Evolutionary conservation across 495 filamentous ascomycete species (phyloP), one percentile per base, ranked within the genome.

Genomic region (Chaetomium fimeti): DNA sequence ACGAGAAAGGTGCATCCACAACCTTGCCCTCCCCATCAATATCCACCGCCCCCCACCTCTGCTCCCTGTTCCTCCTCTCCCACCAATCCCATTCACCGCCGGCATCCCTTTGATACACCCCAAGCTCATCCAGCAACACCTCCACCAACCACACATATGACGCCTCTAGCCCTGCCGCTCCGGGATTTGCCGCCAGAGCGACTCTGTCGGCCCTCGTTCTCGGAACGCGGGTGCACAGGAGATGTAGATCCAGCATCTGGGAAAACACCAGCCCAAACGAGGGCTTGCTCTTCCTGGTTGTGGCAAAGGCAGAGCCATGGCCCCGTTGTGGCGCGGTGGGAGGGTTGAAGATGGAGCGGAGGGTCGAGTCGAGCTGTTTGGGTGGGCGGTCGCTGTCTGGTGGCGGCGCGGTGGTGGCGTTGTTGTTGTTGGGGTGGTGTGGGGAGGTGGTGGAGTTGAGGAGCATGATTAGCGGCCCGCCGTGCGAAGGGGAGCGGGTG

Each of bases 41-140:
- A 52, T 77, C 74, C 28, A 81, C 75, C 27, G 73, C 71, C 0
- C 47, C 76, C 79, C 79, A 82, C 25, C 79, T 67, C 70, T 78
- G 77, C 65, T 82, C 79, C 9, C 79, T 69, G 22, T 63, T 55
- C 62, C 63, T 70, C 47, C 76, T 64, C 9, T 1, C 28, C 38
- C 65, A 60, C 29, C 56, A 51, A 18, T 51, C 57, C 12, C 38
- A 48, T 5, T 43, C 55, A 40, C 15, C 55, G 20, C 45, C 65
- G 20, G 3, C 64, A 65, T 48, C 53, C 29, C 48, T 15, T 25
- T 55, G 54, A 65, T 66, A 77, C 15, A 72, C 65, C 25, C 78
- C 78, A 9, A 76, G 22, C 66, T 79, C 76, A 59, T 82, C 79
- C 4, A 79, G 51, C 65, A 82, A 49, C n/a, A 79, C 74, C 70